phyloP scores from a whole-genome alignment of 2,329 filamentous ascomycete species.

The Fusarium sp. region DNA sequence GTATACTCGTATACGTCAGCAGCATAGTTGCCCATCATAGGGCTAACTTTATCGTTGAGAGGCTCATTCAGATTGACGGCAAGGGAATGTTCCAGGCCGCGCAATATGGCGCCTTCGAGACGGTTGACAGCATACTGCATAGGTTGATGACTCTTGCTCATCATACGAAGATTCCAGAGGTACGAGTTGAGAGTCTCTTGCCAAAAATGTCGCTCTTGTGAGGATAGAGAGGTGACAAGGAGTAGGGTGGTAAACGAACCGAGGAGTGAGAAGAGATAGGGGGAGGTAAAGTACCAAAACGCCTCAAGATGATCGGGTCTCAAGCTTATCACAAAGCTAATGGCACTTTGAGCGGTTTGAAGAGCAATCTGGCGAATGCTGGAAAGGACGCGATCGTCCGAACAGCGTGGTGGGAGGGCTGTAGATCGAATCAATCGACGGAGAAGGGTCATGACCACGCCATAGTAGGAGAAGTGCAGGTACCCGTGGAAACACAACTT shows the following conservation, averaged over 20 bases:
- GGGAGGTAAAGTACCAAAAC: constrained; percentile 59
- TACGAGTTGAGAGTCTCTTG: constrained; percentile 55
- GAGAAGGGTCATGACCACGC: constrained; percentile 63
- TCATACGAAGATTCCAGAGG: constrained; percentile 54
- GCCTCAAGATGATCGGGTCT: constrained; percentile 58
- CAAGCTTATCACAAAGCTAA: constrained; percentile 54
- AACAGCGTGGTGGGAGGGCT: constrained; percentile 51
- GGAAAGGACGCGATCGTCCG: constrained; percentile 49
- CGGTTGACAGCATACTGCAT: constrained; percentile 58
- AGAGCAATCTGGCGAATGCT: constrained; percentile 53
- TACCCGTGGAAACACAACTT: constrained; percentile 60
- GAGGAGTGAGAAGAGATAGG: constrained; percentile 58
- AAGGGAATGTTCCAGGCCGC: constrained; percentile 56
- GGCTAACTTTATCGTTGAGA: constrained; percentile 50
- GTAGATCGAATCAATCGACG: constrained; percentile 60
- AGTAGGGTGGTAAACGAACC: constrained; percentile 59
- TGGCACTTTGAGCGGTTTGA: constrained; percentile 53
- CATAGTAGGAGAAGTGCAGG: constrained; percentile 64
- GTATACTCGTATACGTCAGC: constrained; percentile 53
- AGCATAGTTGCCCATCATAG: constrained; percentile 48
- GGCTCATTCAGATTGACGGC: constrained; percentile 55
- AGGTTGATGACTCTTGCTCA: constrained; percentile 56
- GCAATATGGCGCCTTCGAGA: constrained; percentile 56
- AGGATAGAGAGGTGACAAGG: constrained; percentile 54
- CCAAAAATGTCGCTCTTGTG: constrained; percentile 53